Evolutionary conservation across 805 yeast genomes (phyloP).

Genomic region (Candida incommunis): DNA sequence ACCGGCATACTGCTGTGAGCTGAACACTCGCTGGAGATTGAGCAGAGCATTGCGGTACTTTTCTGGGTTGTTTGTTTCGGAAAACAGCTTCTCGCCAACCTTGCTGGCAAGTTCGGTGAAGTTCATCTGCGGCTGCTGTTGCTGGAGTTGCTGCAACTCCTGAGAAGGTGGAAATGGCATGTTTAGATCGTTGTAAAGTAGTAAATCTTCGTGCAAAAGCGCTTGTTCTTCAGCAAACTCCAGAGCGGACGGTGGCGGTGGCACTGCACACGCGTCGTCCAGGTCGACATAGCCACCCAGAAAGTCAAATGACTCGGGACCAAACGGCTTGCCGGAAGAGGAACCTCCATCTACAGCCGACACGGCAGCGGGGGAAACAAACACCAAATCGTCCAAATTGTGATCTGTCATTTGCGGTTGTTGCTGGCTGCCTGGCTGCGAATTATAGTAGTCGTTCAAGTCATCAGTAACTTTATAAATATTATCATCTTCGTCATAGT

Average conservation of each 20-base stretch:
- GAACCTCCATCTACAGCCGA: background rate
- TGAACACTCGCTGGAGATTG: background rate
- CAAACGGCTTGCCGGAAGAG: background rate
- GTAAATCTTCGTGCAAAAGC: background rate
- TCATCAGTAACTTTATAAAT: conserved; percentile 11
- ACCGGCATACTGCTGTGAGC: background rate
- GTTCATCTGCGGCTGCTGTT: background rate
- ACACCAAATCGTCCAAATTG: background rate
- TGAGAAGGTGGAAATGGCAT: too few species aligned
- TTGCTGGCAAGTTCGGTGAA: background rate
- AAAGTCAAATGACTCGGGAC: background rate
- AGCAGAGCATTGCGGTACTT: background rate
- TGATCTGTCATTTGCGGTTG: background rate
- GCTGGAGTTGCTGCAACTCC: background rate
- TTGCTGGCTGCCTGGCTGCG: background rate
- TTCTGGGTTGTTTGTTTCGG: background rate
- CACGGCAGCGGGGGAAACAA: background rate
- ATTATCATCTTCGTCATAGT: conserved; percentile 13
- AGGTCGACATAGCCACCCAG: background rate
- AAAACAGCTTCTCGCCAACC: background rate
- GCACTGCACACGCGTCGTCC: background rate
- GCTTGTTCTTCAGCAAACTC: background rate
- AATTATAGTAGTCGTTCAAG: conserved; percentile 4
- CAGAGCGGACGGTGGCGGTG: background rate
- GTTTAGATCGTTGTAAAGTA: background rate